Evolutionary conservation across 139 green algal species (phyloP).

Genomic region (Closterium sp.): DNA sequence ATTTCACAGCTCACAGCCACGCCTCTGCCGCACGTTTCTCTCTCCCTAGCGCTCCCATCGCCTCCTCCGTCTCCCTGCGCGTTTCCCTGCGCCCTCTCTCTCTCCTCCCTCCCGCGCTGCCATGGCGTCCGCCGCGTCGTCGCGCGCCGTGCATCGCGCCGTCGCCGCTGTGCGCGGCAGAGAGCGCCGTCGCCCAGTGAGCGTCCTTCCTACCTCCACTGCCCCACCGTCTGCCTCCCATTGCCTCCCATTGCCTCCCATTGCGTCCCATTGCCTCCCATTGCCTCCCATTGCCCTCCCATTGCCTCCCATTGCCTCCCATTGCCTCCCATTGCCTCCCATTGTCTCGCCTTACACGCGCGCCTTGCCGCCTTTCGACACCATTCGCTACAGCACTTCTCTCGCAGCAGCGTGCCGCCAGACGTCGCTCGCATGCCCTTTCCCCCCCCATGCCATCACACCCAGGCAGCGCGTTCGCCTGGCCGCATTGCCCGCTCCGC

Average conservation of each 20-base stretch:
- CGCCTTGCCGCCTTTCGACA: too few relatives aligned
- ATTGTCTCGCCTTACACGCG: neutral
- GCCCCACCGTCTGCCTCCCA: neutral
- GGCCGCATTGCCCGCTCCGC: too few relatives aligned
- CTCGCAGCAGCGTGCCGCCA: neutral
- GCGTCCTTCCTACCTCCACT: neutral
- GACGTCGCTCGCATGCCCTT: neutral
- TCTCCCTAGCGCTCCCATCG: neutral
- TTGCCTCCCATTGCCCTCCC: neutral
- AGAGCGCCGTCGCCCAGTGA: neutral
- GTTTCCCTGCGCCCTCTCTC: too few relatives aligned
- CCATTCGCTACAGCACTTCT: neutral
- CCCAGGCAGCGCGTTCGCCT: neutral
- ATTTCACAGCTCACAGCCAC: neutral
- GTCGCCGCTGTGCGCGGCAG: neutral
- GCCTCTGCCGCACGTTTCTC: neutral
- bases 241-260: neutral
- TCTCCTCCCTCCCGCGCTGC: too few relatives aligned
- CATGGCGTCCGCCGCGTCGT: neutral
- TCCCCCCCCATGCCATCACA: neutral
- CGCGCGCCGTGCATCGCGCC: neutral
- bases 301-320: neutral
- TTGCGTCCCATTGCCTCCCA: neutral
- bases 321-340: neutral
- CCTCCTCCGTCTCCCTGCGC: neutral